Evolutionary conservation across 2,329 filamentous ascomycete species (phyloP).

Genomic region (Aspergillus sclerotialis): DNA sequence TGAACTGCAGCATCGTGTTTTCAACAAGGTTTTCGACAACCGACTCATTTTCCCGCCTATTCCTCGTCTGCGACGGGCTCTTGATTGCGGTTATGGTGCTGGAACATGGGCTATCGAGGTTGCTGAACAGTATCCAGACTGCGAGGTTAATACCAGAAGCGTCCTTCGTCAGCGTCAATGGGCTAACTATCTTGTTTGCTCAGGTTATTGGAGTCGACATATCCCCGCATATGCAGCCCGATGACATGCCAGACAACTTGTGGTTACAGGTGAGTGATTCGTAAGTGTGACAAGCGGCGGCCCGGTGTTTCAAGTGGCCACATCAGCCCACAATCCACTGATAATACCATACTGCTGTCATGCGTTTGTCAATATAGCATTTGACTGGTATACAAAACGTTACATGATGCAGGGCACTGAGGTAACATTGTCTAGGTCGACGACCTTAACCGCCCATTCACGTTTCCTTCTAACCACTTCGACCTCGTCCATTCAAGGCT

Average conservation of each 20-base stretch:
- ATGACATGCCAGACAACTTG: conserved; percentile 58
- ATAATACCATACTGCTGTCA: neutral
- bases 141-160: conserved; percentile 47
- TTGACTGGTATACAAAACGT: neutral
- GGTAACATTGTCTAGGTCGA: conserved; percentile 45
- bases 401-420: conserved; percentile 11
- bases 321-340: no score
- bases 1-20: conserved; percentile 55
- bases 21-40: conserved; percentile 58
- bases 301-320: no score
- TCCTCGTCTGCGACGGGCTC: conserved; percentile 48
- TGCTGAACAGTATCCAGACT: conserved; percentile 56
- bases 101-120: conserved; percentile 65
- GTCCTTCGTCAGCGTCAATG: conserved; percentile 2
- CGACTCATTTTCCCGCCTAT: conserved; percentile 65
- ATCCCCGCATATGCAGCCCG: conserved; percentile 61
- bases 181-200: conserved; percentile 11
- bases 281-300: no score
- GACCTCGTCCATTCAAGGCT: conserved; percentile 73
- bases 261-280: conserved; percentile 56
- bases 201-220: conserved; percentile 68
- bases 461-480: conserved; percentile 64
- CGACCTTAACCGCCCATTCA: conserved; percentile 63
- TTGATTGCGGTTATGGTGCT: conserved; percentile 69
- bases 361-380: neutral